phyloP scores from a whole-genome alignment of 164 flowering plant genomes.

The Nymphaea thermarum region DNA sequence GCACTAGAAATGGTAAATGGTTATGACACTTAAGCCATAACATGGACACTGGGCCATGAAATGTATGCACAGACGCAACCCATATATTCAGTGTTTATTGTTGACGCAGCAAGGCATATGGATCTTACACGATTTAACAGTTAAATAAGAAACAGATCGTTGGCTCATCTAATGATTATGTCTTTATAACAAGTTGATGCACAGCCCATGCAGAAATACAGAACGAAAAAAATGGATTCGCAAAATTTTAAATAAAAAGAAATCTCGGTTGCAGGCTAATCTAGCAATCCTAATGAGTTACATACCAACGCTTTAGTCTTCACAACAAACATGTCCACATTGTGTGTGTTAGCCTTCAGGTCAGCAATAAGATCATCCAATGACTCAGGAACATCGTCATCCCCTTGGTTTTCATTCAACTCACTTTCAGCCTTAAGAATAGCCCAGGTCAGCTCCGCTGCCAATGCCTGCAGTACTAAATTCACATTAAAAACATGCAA shows the following conservation, averaged over 20 bases:
- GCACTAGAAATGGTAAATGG: too few species aligned
- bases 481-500: not conserved
- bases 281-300: not conserved
- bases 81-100: not conserved
- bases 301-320: slow-evolving; percentile 55
- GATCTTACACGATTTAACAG: not conserved
- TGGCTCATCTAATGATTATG: not conserved
- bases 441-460: not conserved
- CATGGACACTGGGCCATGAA: too few species aligned
- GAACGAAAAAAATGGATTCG: too few species aligned
- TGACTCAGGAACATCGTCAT: slow-evolving; percentile 12
- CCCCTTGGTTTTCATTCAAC: slow-evolving; percentile 7
- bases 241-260: too few species aligned
- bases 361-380: slow-evolving; percentile 53
- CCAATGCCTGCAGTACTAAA: not conserved
- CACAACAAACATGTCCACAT: slow-evolving; percentile 46
- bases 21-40: too few species aligned
- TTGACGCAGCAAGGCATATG: not conserved
- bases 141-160: not conserved
- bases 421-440: not conserved
- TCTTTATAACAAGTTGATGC: too few species aligned
- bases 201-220: too few species aligned
- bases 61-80: too few species aligned
- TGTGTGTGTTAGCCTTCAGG: slow-evolving; percentile 30
- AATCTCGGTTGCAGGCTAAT: too few species aligned